Evolutionary conservation across 768 basidiomycete genomes (phyloP).

Genomic region (Tremella mesenterica): DNA sequence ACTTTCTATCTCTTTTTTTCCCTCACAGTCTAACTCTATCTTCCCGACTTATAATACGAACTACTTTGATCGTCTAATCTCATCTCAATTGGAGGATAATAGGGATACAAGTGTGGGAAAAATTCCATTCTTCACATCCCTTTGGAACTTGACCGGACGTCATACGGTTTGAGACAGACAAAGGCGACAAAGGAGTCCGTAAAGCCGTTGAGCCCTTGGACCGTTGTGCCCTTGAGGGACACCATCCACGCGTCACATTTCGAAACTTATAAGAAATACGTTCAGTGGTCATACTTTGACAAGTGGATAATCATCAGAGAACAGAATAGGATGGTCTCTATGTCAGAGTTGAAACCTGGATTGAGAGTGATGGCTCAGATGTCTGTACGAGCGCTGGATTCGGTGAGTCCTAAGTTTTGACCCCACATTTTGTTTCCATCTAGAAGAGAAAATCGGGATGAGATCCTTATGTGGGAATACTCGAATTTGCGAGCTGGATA

Average conservation of each 20-base stretch:
- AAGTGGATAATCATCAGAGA: neutral
- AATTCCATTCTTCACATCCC: neutral
- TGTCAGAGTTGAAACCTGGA: neutral
- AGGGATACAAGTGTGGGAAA: too few species aligned
- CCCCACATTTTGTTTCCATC: too few species aligned
- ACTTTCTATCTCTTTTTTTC: too few species aligned
- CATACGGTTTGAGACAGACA: neutral
- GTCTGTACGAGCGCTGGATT: constrained; percentile 2
- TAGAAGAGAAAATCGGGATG: too few species aligned
- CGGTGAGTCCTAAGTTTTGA: constrained; percentile 27
- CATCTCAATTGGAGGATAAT: too few species aligned
- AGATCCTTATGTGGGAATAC: too few species aligned
- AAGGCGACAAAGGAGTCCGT: neutral
- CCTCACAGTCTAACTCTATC: too few species aligned
- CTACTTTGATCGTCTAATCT: too few species aligned
- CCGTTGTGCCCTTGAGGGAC: neutral
- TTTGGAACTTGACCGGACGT: neutral
- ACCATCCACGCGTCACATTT: neutral
- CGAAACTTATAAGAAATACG: neutral
- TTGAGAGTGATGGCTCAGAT: neutral
- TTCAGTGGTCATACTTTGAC: neutral
- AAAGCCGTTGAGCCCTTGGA: neutral
- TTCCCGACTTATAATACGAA: too few species aligned
- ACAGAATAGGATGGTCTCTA: neutral
- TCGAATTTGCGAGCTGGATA: too few species aligned